Evolutionary conservation across 345 rosid genomes (phyloP), one percentile per base, ranked within the genome.

Genomic region (Aquilaria yunnanensis): DNA sequence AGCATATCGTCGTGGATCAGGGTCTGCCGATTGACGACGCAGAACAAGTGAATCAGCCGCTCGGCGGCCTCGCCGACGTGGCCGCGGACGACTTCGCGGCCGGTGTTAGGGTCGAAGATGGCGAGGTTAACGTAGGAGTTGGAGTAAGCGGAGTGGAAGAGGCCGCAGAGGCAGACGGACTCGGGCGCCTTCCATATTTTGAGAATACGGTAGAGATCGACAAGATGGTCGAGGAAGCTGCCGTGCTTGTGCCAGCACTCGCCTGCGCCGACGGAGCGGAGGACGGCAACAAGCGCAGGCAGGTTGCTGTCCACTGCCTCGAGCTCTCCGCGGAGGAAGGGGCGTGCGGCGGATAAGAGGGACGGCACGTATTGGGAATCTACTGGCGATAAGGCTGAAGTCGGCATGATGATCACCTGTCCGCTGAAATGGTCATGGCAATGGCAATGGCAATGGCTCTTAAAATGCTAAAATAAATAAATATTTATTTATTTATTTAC

Each of bases 211-310:
- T 94, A 86, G 43, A 90, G 80, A 63, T 94, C 95, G 12, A 90
- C 57, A 12, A 94, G 77, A 74, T 94, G 99, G 6, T 94, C 83
- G 1, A 94, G 76, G 74, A 94, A 94, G 80, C 86, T 90, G 23
- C 97, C 97, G 68, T 90, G 97, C 72, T 94, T 94, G 80, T 94
- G 97, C 97, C 97, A 94, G 77, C 99, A 94, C 85, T 94, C 99
- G 6, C 97, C 99, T 3, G 97, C 99, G 9, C 99, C 97, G 7
- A 83, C 95, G 37, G 95, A 86, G 13, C 87, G 90, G 51, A 94
- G 74, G 46, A 87, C 88, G 32, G 88, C 71, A 14, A 94, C 67
- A 9, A 90, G 70, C 2, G 86, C 70, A 31, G 93, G 97, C 54
- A 90, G 73, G 6, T 82, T 82, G 2, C 70, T 59, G 73, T 94